phyloP scores from a whole-genome alignment of 2,329 filamentous ascomycete genomes.

The Alternaria dauci region DNA sequence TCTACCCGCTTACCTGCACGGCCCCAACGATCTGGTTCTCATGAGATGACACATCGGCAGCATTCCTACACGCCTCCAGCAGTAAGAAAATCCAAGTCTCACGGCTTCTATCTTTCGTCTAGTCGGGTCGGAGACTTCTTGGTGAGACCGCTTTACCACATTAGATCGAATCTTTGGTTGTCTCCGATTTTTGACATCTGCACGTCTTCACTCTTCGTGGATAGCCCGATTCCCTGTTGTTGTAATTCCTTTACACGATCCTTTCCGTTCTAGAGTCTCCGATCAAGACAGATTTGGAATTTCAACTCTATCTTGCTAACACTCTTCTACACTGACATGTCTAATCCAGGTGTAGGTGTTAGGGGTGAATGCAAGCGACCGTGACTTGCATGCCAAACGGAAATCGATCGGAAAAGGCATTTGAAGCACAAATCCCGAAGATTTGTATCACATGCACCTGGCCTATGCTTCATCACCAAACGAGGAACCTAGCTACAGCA shows the following conservation, averaged over 20 bases:
- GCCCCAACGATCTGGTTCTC: background rate
- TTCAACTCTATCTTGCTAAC: background rate
- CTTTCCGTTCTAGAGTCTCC: background rate
- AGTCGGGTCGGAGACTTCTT: background rate
- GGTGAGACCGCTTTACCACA: background rate
- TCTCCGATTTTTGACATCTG: background rate
- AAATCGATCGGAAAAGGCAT: conserved; percentile 1
- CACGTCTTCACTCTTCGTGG: background rate
- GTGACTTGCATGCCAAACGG: conserved; percentile 9
- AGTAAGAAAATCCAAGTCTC: background rate
- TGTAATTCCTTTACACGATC: background rate
- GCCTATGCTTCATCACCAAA: background rate
- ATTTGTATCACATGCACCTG: conserved; percentile 1
- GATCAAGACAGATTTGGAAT: background rate
- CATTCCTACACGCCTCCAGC: conserved; percentile 1
- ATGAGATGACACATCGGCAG: conserved; percentile 13
- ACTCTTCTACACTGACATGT: background rate
- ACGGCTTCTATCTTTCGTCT: background rate
- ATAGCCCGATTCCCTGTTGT: background rate
- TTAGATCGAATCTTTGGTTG: background rate
- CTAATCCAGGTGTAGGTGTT: background rate
- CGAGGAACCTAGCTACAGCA: background rate
- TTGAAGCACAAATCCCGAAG: background rate
- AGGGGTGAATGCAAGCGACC: conserved; percentile 1
- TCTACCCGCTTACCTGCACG: conserved; percentile 18